Percentiles rank a stretch among this genome's conserved stretches.
These are phyloP conservation scores for Xylaria acuta DNA, from an alignment of 495 filamentous ascomycete species.

Conservation along the genomic window DNA sequence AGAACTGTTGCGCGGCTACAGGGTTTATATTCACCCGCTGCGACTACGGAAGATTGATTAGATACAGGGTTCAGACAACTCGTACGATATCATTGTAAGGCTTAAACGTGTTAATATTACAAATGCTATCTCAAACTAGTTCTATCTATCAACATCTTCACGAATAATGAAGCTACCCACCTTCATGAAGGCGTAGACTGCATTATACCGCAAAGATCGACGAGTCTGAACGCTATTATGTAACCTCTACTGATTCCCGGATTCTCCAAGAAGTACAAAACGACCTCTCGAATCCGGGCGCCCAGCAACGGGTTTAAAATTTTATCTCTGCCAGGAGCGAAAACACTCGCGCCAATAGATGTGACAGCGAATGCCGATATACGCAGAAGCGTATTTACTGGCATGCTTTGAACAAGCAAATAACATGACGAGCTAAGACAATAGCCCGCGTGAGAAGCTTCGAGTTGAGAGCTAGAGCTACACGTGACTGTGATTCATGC, in stretches of 20 bases:
- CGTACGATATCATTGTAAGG: background rate
- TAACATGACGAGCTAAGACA: background rate
- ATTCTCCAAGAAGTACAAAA: constrained; percentile 52
- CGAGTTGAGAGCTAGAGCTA: background rate
- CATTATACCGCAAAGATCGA: constrained; percentile 13
- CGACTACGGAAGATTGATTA: background rate
- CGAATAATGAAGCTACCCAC: background rate
- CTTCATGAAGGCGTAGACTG: background rate
- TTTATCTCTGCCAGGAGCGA: constrained; percentile 51
- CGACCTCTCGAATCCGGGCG: constrained; percentile 55
- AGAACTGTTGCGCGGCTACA: background rate
- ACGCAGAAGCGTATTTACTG: constrained; percentile 43
- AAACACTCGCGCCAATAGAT: constrained; percentile 48
- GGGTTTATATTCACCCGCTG: background rate
- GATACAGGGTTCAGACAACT: background rate
- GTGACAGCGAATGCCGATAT: constrained; percentile 46
- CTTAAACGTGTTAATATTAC: constrained; percentile 16
- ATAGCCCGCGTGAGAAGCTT: background rate
- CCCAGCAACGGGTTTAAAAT: constrained; percentile 54
- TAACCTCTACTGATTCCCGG: constrained; percentile 59
- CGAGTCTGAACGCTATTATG: constrained; percentile 40
- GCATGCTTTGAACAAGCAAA: constrained; percentile 26
- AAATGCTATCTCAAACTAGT: background rate
- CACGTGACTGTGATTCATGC: background rate
- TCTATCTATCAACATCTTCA: background rate